Conservation (phyloP, 2,329 filamentous ascomycete species). For the Colletotrichum melonis region DNA sequence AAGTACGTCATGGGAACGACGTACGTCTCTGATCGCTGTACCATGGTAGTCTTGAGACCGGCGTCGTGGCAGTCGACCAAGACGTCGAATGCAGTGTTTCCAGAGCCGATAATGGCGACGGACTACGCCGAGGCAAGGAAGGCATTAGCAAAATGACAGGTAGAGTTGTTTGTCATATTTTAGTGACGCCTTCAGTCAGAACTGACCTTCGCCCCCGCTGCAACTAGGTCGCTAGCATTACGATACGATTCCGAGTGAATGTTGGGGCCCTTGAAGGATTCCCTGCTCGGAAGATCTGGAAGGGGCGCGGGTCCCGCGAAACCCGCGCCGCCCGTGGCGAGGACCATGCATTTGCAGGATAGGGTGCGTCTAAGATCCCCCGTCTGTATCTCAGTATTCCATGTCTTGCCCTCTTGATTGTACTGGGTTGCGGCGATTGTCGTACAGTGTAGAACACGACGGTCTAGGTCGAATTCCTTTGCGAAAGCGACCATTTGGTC, state of each 20-base stretch:
- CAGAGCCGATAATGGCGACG: slow-evolving; percentile 50
- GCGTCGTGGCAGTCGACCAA: slow-evolving; percentile 46
- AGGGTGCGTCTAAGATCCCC: slow-evolving; percentile 7
- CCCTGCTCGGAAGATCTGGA: slow-evolving; percentile 37
- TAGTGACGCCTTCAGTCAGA: accelerated
- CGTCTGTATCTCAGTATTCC: slow-evolving; percentile 41
- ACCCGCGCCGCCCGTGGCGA: slow-evolving; percentile 40
- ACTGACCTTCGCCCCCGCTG: slow-evolving; percentile 39
- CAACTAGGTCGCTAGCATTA: slow-evolving; percentile 37
- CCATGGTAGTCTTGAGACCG: slow-evolving; percentile 47
- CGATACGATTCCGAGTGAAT: slow-evolving; percentile 42
- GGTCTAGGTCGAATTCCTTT: slow-evolving; percentile 42
- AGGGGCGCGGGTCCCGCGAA: slow-evolving; percentile 39
- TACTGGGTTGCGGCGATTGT: slow-evolving; percentile 42
- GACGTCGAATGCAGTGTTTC: slow-evolving; percentile 56
- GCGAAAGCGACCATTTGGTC: slow-evolving; percentile 42
- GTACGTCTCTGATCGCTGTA: slow-evolving; percentile 48
- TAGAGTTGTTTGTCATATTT: accelerated
- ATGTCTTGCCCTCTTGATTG: slow-evolving; percentile 37
- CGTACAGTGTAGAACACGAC: slow-evolving; percentile 44
- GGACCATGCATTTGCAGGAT: slow-evolving; percentile 40
- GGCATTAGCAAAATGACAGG: neutral
- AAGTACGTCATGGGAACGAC: slow-evolving; percentile 47
- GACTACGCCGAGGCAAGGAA: slow-evolving; percentile 25
- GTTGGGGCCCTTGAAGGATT: slow-evolving; percentile 40